A percentile compares a stretch with the other conserved stretches of the same genome.
phyloP scores from a whole-genome alignment of 345 rosid species.

The Rhizophora mangle region DNA sequence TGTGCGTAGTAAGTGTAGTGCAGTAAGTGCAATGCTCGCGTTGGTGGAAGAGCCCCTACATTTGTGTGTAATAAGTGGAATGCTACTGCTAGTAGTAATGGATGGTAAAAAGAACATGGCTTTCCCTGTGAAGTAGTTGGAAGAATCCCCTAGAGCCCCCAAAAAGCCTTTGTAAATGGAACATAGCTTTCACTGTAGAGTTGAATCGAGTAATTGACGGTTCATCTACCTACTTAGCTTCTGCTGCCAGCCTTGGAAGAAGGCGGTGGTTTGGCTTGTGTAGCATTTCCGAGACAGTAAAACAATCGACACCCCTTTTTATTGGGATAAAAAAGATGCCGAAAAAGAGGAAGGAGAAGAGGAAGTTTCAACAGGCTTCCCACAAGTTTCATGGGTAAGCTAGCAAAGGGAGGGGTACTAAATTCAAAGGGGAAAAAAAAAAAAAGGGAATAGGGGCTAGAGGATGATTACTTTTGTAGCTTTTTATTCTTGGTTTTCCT shows the following conservation, averaged over 20 bases:
- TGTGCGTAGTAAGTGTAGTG: too few species aligned
- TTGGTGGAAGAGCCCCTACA: too few species aligned
- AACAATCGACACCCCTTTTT: too few species aligned
- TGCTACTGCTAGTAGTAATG: too few species aligned
- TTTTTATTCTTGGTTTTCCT: constrained; percentile 18
- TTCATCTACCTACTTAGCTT: constrained; percentile 9
- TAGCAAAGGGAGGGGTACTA: too few species aligned
- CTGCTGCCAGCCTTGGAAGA: constrained; percentile 7
- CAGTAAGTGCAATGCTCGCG: too few species aligned
- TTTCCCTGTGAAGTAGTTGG: constrained; percentile 25
- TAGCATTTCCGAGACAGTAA: constrained; percentile 5
- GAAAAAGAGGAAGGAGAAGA: neutral
- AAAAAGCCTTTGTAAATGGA: neutral
- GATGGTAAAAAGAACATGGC: neutral
- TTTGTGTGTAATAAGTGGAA: too few species aligned
- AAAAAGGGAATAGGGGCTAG: neutral
- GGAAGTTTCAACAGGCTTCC: neutral
- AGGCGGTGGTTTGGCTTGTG: constrained; percentile 35
- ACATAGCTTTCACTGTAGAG: neutral
- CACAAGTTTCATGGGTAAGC: neutral
- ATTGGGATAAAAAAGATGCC: neutral
- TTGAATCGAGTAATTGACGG: constrained; percentile 17
- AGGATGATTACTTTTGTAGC: neutral
- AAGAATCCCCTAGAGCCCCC: constrained; percentile 3
- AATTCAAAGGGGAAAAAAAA: neutral